Evolutionary conservation across 2,329 filamentous ascomycete genomes (phyloP), one percentile per base, ranked within the genome.

Genomic region (Botrytis cinerea): DNA sequence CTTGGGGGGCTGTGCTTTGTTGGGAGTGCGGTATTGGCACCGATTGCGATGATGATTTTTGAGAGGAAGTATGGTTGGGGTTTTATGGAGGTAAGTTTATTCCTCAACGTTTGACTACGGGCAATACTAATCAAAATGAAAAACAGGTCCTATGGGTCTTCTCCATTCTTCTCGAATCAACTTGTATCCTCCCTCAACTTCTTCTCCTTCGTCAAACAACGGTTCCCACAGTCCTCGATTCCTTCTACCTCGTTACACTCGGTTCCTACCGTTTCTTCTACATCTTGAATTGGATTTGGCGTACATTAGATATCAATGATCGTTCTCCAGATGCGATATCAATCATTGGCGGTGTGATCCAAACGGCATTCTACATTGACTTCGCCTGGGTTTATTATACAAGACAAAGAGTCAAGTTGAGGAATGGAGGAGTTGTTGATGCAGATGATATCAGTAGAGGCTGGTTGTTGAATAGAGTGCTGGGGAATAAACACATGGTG

Each of bases 371-470:
- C 61, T 98, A 98, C 82, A 82, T 95, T 78, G 95, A 98, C 83
- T 98, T 98, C 81, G 94, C 94, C 51, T 98, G 95, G 94, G 94
- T 98, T 1, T 98, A 98, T 86, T 98, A 93, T 85, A 93, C 92
- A 18, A 89, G 95, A 76, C 95, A 98, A 84, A 90, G 95, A 73
- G 94, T 98, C 80, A 98, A 98, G 90, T 90, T 98, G 25, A 89
- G 95, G 75, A 91, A 90, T 77, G 95, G 95, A 62, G 93, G 94
- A 10, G 87, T 98, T 28, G 93, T 98, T 22, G 95, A 98, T 80
- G 91, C 92, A 6, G 95, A 98, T 77, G 95, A 98, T 81, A 86
- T 97, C 80, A 88, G 91, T 76, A 91, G 93, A 73, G 93, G 94
- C 76, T 98, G 94, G 91, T 85, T 98, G 43, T 88, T 98, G 16